Base-by-base conservation (phyloP, 225 moss, liverwort and hornwort species). In the Anthoceros angustus region DNA sequence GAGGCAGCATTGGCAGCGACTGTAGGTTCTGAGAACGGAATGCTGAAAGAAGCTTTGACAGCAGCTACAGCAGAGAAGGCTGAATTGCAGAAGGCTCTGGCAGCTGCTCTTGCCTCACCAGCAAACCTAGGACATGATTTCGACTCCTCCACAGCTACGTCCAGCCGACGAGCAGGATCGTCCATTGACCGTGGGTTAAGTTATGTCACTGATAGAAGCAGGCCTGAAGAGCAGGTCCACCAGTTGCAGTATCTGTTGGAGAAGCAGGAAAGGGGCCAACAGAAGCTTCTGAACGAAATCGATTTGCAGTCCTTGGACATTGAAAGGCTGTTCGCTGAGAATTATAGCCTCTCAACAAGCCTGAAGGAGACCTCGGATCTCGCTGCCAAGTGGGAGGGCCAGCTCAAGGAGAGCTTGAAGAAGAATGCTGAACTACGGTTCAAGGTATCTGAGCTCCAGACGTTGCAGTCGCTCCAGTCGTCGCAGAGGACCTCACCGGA, bases 181-280 rank as follows among this genome's bases (percentile, higher is more conserved):
- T 39, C 64, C 32, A 26, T 64, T 5, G 64, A 64, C 38, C 16
- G 23, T 64, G 64, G 40, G 40, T 0, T 8, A 24, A 64, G 40
- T 38, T 64, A 15, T 16, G 18, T 69, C 87, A 92, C 75, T 72
- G 89, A 84, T 70, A 83, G 73, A 66, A 73, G 64, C 38, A 80
- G 78, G 74, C 75, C 73, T 50, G 92, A 92, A 70, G 69, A 63
- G 32, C 89, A 92, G 74, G 74, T 98, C 63, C 86, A 81, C 69
- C 89, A 98, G 77, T 79, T 98, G 70, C 92, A 92, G 61, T 80
- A 73, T 61, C 92, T 92, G 89, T 81, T 98, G 70, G 98, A 98
- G 70, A 75, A 92, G 43, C 78, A 89, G 72, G 98, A 98, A 75
- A 76, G 71, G 68, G 92, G 92, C 66, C 88, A 89, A 62, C 98